Evolutionary conservation across 768 basidiomycete genomes (phyloP), one percentile per base, ranked within the genome.

Genomic region (Lactarius sanguifluus): DNA sequence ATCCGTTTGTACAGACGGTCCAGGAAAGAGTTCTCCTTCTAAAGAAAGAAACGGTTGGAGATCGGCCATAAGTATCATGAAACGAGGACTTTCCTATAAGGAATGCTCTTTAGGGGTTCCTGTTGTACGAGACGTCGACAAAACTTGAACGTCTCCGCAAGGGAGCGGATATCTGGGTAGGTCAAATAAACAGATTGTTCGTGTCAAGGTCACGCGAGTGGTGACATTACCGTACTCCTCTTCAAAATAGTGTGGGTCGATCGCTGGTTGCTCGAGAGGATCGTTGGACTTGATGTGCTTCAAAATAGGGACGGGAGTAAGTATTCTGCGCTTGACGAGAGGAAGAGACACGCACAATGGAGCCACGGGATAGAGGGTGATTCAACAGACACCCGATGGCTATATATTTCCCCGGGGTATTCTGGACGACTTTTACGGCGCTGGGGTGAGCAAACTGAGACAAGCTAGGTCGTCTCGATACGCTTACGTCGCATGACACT

Each of bases 111-210:
- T 57, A 73, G 62, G 25, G 72, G 71, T 45, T 71, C 67, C 13
- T 61, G 62, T 13, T 73, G 52, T 3, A 50, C 55, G 7, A 74
- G 54, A 16, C 66, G 63, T 10, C 72, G 64, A 43, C 34, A 25
- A 47, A 73, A 71, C 62, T 75, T 73, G 43, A 70, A 16, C 1
- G 59, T 50, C 62, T 75, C 71, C n/a, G 64, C 64, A 28, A 71
- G 16, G 23, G 58, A 43, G 13, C 57, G 50, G 13, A 69, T 25
- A 25, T 71, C 71, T 71, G 36, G 3, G 10, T 15, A 10, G 52
- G 52, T 1, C 36, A 34, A 45, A 12, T 16, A 9, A 45, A n/a
- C 25, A 18, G 40, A 50, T 8, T 15, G 15, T 40, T 2, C 32
- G 3, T 8, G 5, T 25, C 25, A 13, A 8, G 15, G 58, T 30